A percentile compares a stretch with the other conserved stretches of the same genome.
phyloP scores from a whole-genome alignment of 2,329 filamentous ascomycete genomes.

The Ascochyta koolunga region DNA sequence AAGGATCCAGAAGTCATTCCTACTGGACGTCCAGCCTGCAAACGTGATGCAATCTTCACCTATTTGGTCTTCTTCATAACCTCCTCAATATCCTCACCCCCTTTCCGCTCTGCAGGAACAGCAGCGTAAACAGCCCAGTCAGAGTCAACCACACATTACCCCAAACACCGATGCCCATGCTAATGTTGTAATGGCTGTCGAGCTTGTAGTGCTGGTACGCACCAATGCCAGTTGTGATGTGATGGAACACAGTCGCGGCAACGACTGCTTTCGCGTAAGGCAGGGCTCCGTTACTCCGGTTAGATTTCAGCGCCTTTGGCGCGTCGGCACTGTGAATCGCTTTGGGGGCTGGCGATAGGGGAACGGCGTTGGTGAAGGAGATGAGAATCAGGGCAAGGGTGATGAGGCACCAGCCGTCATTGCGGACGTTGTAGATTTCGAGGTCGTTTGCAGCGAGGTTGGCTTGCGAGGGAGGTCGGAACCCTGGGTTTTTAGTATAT shows the following conservation, averaged over 20 bases:
- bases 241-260: constrained; percentile 33
- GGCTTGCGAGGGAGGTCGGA: constrained; percentile 32
- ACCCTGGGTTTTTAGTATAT: constrained; percentile 22
- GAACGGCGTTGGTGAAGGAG: constrained; percentile 31
- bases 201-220: constrained; percentile 35
- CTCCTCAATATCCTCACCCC: constrained; percentile 16
- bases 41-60: not conserved
- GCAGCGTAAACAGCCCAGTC: constrained; percentile 24
- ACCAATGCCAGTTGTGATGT: constrained; percentile 28
- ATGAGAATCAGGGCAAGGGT: constrained; percentile 32
- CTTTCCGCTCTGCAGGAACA: constrained; percentile 12
- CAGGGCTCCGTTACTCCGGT: constrained; percentile 7
- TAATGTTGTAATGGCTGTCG: constrained; percentile 31
- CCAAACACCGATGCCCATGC: constrained; percentile 35
- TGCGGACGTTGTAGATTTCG: constrained; percentile 33
- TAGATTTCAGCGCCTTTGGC: constrained; percentile 4
- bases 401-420: constrained; percentile 35
- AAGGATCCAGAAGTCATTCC: too few relatives aligned
- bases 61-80: constrained; percentile 21
- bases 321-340: constrained; percentile 11
- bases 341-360: constrained; percentile 6
- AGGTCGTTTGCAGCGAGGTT: constrained; percentile 31
- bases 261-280: constrained; percentile 30
- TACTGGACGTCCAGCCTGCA: too few relatives aligned
- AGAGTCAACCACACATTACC: constrained; percentile 33